Base-by-base conservation (phyloP, 345 rosid species). In the Eucalyptus regnans region DNA sequence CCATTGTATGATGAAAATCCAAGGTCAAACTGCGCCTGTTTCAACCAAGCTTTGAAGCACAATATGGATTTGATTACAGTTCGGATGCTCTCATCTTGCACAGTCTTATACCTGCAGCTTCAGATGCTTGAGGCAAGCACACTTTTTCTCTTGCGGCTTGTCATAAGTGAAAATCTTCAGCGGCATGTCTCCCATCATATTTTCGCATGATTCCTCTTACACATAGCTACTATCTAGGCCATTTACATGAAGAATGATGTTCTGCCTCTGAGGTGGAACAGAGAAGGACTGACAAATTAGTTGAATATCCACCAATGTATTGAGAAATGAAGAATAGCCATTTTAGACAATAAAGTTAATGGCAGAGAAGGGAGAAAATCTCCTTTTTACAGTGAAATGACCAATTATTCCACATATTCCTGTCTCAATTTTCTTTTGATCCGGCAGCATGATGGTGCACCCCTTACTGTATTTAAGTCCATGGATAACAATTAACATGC, bases 1-100 rank as follows among this genome's bases (percentile, higher is more conserved):
- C 91, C 88, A 31, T 33, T 90, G 95, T 79, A 90, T 93, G 95
- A 96, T 98, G 97, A 98, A 98, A 93, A 88, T 88, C 29, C 91
- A 92, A 64, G 98, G 99, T 89, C 92, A 92, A 86, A 83, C 98
- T 46, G 91, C 85, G 23, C 94, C 95, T 79, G 22, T 86, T 91
- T 12, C 54, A 46, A 86, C 54, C 6, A 14, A 86, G 84, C 48
- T 41, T 41, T 76, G 84, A 76, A 41, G 48, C 48, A 37, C 48
- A 11, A 41, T 41, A 41, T 76, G 48, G 16, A 41, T 76, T 76
- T 41, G 84, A 22, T 76, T 41, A 76, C 27, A 41, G 48, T 76
- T 76, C 5, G 0, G 29, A 41, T 76, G 27, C 48, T 76, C 48
- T 76, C 84, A 76, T 76, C 84, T 76, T 76, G 48, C 48, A 18